Evolutionary conservation across 2,329 filamentous ascomycete species (phyloP), one percentile per base, ranked within the genome.

Genomic region (Orbilia quercus): DNA sequence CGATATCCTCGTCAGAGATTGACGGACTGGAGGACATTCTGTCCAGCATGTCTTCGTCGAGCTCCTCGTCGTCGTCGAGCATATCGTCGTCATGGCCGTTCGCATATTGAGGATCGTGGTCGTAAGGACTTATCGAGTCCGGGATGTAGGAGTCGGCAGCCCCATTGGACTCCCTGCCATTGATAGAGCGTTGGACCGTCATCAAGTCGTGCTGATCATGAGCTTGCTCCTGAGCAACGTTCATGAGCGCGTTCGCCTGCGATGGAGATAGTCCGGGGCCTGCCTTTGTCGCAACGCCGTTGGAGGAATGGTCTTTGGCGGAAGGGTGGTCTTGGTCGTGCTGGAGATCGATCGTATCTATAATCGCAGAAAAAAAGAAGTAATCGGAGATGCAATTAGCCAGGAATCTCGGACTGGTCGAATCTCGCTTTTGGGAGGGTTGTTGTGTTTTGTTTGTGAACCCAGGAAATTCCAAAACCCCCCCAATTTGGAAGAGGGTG

Each of bases 21-120:
- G 94, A 98, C 80, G 95, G 95, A 78, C 94, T 98, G 82, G 93
- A 98, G 79, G 94, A 98, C 77, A 99, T 97, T 82, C 95, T 95
- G 84, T 98, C 95, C 90, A 96, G 92, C 88, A 96, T 89, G 81
- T 98, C 94, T 82, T 97, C 89, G 79, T 96, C 92, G n/a, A n/a
- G n/a, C 80, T 92, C 83, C 78, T 91, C 86, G 77, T 91, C 90
- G 73, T 91, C 87, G 51, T 85, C 90, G 78, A 89, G 58, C 73
- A 73, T 67, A 73, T 79, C 77, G 66, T 72, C 79, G 55, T 87
- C 87, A 77, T 90, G 86, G 78, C 87, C 82, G 75, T 91, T 88
- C 51, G 85, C 87, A 75, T 90, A 88, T 7, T 81, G 79, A 71
- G 83, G 82, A 40, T 84, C 82, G 60, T 78, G 78, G 57, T 77